Evolutionary conservation across 2,329 filamentous ascomycete species (phyloP).

Genomic region (Pseudogymnoascus sp.): DNA sequence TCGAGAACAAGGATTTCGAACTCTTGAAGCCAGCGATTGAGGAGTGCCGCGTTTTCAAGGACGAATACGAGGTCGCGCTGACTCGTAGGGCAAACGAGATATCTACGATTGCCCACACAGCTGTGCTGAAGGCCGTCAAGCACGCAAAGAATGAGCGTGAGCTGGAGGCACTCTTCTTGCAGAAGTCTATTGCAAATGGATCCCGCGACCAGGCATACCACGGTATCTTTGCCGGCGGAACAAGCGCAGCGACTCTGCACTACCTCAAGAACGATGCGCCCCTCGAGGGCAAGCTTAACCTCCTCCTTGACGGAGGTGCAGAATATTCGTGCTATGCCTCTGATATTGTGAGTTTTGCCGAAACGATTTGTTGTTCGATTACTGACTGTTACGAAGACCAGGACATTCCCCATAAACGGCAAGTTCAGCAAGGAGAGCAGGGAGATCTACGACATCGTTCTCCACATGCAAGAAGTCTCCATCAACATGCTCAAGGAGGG

Average conservation of each 20-base stretch:
- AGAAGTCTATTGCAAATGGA: conserved; percentile 65
- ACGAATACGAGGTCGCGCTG: conserved; percentile 65
- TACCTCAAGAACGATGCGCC: conserved; percentile 74
- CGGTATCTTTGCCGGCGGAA: conserved; percentile 74
- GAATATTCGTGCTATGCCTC: conserved; percentile 68
- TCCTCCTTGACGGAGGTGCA: conserved; percentile 77
- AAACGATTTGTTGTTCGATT: conserved; percentile 9
- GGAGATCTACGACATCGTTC: conserved; percentile 74
- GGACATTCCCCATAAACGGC: conserved; percentile 75
- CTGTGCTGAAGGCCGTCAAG: conserved; percentile 53
- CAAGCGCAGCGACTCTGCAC: conserved; percentile 76
- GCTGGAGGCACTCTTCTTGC: conserved; percentile 72
- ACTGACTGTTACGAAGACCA: conserved; percentile 53
- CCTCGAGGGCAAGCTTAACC: conserved; percentile 62
- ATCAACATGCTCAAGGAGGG: conserved; percentile 66
- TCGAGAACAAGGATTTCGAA: conserved; percentile 53
- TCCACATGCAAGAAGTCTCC: conserved; percentile 77
- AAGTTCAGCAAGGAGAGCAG: conserved; percentile 62
- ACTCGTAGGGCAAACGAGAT: conserved; percentile 65
- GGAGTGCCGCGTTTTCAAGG: conserved; percentile 61
- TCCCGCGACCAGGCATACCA: conserved; percentile 81
- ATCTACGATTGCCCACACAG: conserved; percentile 58
- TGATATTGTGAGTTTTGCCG: conserved; percentile 45
- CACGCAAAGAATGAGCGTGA: conserved; percentile 70
- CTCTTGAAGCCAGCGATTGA: conserved; percentile 57